These are phyloP conservation scores for Pseudocercospora eumusae DNA, from an alignment of 2,329 filamentous ascomycete species.

Conservation along the genomic window DNA sequence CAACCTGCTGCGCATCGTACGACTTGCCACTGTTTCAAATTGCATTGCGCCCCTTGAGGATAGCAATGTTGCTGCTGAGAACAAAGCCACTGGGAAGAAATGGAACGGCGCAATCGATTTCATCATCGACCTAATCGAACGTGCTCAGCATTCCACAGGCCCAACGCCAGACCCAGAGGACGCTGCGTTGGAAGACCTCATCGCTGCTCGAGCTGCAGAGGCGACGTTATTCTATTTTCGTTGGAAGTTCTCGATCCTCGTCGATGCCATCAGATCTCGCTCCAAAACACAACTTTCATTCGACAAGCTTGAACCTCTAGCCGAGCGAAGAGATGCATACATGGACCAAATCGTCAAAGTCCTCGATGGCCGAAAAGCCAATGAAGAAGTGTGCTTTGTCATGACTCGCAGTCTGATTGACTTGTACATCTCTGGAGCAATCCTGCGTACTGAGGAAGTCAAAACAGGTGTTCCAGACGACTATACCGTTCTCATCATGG, in stretches of 20 bases:
- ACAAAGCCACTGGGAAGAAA: slow-evolving; percentile 25
- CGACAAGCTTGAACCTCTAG: slow-evolving; percentile 60
- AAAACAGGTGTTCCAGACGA: slow-evolving; percentile 47
- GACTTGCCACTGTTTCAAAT: slow-evolving; percentile 56
- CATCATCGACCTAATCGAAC: slow-evolving; percentile 70
- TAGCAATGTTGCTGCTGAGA: slow-evolving; percentile 46
- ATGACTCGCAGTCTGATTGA: slow-evolving; percentile 79
- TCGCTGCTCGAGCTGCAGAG: slow-evolving; percentile 74
- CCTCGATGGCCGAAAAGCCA: slow-evolving; percentile 47
- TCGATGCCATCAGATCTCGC: slow-evolving; percentile 52
- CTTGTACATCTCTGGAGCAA: slow-evolving; percentile 75
- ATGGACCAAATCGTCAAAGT: slow-evolving; percentile 52
- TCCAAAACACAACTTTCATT: slow-evolving; percentile 57
- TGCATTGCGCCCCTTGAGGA: slow-evolving; percentile 73
- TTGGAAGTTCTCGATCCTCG: slow-evolving; percentile 63
- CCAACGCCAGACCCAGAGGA: slow-evolving; percentile 63
- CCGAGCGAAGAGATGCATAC: slow-evolving; percentile 55
- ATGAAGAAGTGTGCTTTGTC: slow-evolving; percentile 73
- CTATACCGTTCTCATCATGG: slow-evolving; percentile 56
- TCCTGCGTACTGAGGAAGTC: slow-evolving; percentile 51
- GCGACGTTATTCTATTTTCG: slow-evolving; percentile 86
- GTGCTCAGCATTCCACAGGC: slow-evolving; percentile 67
- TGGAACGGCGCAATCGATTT: slow-evolving; percentile 61
- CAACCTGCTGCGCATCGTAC: slow-evolving; percentile 38
- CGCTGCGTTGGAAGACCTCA: slow-evolving; percentile 75